phyloP scores from a whole-genome alignment of 495 filamentous ascomycete genomes.

The Neurospora sp. region DNA sequence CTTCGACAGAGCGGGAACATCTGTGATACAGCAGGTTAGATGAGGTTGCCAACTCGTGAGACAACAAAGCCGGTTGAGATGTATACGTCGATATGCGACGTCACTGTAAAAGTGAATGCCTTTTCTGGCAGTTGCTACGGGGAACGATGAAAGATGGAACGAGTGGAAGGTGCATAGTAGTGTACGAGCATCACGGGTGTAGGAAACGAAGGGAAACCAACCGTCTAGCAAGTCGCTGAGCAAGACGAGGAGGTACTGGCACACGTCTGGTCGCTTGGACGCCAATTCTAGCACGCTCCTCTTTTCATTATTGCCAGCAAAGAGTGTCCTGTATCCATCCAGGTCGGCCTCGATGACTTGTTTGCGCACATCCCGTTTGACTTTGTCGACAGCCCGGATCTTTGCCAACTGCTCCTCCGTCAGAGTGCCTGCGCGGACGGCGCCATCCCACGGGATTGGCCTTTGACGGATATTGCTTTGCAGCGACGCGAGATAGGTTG shows the following conservation, averaged over 20 bases:
- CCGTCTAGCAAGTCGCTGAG: constrained; percentile 81
- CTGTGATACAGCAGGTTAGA: constrained; percentile 35
- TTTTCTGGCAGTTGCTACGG: background rate
- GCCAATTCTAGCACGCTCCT: constrained; percentile 75
- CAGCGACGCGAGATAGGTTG: constrained; percentile 78
- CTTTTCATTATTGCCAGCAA: constrained; percentile 58
- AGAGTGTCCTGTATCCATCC: constrained; percentile 62
- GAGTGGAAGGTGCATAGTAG: background rate
- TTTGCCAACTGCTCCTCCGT: constrained; percentile 89
- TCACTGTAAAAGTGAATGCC: background rate
- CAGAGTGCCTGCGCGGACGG: constrained; percentile 85
- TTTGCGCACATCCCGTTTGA: constrained; percentile 68
- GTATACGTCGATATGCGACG: background rate
- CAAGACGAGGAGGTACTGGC: constrained; percentile 90
- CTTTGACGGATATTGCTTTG: constrained; percentile 91
- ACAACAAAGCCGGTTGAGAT: background rate
- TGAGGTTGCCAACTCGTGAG: background rate
- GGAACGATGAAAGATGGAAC: background rate
- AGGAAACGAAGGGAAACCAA: constrained; percentile 27
- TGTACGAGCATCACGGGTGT: background rate
- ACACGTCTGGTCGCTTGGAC: constrained; percentile 68
- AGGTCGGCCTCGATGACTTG: constrained; percentile 72
- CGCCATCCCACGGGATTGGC: constrained; percentile 96
- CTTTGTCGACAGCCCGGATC: constrained; percentile 97
- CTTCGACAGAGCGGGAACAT: constrained; percentile 63